Conservation (phyloP, 768 basidiomycete species). For the Boletus fagicola region DNA sequence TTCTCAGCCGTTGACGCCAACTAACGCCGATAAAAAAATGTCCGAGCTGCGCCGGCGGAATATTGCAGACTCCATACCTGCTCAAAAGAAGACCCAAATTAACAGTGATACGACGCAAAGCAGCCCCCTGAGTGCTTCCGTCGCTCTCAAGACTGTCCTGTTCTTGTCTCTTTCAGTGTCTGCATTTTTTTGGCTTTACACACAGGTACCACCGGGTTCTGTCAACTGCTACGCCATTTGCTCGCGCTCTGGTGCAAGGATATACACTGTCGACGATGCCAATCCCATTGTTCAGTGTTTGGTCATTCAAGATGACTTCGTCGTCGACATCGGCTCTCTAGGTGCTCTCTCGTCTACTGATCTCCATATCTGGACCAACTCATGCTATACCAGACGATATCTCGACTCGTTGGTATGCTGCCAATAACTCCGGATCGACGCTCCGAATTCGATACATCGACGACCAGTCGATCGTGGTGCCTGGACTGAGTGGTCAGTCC, state of each 20-base stretch:
- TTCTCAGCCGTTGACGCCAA: not conserved
- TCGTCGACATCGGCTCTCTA: constrained; percentile 54
- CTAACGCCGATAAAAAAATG: constrained; percentile 1
- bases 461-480: constrained; percentile 61
- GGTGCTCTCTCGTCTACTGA: constrained; percentile 38
- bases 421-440: constrained; percentile 24
- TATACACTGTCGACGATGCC: constrained; percentile 67
- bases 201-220: constrained; percentile 6
- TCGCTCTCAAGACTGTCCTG: constrained; percentile 1
- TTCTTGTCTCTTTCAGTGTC: constrained; percentile 7
- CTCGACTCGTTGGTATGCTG: constrained; percentile 38
- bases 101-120: not conserved
- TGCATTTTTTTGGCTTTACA: constrained; percentile 10
- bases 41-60: constrained; percentile 14
- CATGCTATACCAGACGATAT: constrained; percentile 38
- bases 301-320: constrained; percentile 49
- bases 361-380: constrained; percentile 2
- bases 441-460: constrained; percentile 49
- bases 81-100: not conserved
- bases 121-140: not conserved
- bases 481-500: constrained; percentile 66
- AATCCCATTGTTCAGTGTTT: constrained; percentile 60
- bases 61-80: not conserved
- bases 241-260: constrained; percentile 45
- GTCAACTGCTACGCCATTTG: constrained; percentile 58